These are phyloP conservation scores for Globisporangium parvum DNA, from an alignment of 352 stramenopile species.

Conservation along the genomic window DNA sequence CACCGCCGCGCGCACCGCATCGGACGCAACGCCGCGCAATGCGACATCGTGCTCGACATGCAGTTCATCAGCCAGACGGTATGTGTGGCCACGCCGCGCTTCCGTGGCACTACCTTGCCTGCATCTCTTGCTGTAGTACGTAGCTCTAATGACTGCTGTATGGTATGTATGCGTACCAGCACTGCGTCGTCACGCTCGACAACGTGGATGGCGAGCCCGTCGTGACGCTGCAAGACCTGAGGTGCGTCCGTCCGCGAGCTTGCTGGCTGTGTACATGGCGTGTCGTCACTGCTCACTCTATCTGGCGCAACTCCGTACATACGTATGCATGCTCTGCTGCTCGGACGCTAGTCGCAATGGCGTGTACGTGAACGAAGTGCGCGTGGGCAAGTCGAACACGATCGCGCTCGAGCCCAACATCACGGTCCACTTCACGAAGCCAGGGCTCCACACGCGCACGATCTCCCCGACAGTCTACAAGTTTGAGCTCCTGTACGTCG, in stretches of 20 bases:
- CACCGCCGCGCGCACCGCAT: constrained; percentile 32
- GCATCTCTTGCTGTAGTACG: not conserved
- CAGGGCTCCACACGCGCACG: constrained; percentile 21
- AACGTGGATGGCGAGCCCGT: constrained; percentile 16
- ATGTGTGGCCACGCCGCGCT: constrained; percentile 16
- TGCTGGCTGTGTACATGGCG: not conserved
- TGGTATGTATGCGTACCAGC: constrained; percentile 20
- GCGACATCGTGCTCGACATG: constrained; percentile 47
- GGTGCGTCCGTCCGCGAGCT: constrained; percentile 21
- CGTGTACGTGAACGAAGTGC: constrained; percentile 64
- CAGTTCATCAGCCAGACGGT: constrained; percentile 65
- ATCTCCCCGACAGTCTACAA: constrained; percentile 47
- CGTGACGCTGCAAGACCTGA: constrained; percentile 48
- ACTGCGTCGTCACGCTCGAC: constrained; percentile 49
- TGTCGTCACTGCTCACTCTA: not conserved
- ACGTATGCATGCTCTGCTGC: constrained; percentile 15
- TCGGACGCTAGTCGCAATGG: constrained; percentile 24
- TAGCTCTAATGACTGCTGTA: not conserved
- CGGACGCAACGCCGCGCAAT: constrained; percentile 37
- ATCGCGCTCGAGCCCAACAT: constrained; percentile 26
- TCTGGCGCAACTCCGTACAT: constrained; percentile 1
- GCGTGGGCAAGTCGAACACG: constrained; percentile 33
- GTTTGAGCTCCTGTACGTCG: constrained; percentile 60
- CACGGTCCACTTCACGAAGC: constrained; percentile 71
- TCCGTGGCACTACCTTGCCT: not conserved